phyloP scores from a whole-genome alignment of 495 filamentous ascomycete genomes.

The Podospora anserina region DNA sequence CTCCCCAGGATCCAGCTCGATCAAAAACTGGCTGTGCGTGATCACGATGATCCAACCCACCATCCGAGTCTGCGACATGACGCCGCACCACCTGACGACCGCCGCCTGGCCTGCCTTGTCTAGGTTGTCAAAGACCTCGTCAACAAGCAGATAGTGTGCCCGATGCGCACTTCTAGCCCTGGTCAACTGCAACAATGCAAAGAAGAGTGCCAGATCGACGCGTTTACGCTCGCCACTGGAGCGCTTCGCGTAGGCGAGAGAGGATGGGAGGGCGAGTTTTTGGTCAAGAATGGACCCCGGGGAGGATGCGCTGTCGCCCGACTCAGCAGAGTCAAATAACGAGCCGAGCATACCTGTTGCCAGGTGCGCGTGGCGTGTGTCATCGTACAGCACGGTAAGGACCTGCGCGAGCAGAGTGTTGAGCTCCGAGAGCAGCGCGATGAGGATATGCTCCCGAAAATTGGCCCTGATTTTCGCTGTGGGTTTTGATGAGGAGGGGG shows the following conservation, averaged over 20 bases:
- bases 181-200: constrained; percentile 32
- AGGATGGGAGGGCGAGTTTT: constrained; percentile 1
- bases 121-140: constrained; percentile 36
- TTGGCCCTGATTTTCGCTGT: background rate
- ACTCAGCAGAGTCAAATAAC: constrained; percentile 11
- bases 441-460: constrained; percentile 6
- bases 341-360: constrained; percentile 27
- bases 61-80: constrained; percentile 3
- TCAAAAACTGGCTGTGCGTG: constrained; percentile 3
- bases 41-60: constrained; percentile 7
- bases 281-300: background rate
- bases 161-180: constrained; percentile 29
- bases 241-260: constrained; percentile 32
- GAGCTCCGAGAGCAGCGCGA: constrained; percentile 26
- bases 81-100: constrained; percentile 4
- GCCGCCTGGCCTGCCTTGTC: constrained; percentile 16
- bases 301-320: background rate
- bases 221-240: constrained; percentile 38
- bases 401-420: constrained; percentile 30
- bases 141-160: constrained; percentile 34
- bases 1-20: background rate
- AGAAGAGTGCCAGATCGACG: constrained; percentile 36
- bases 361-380: constrained; percentile 27
- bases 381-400: constrained; percentile 30
- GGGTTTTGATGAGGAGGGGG: background rate